These are phyloP conservation scores for Leishmania major DNA, from an alignment of 208 protist species.

Conservation along the genomic window DNA sequence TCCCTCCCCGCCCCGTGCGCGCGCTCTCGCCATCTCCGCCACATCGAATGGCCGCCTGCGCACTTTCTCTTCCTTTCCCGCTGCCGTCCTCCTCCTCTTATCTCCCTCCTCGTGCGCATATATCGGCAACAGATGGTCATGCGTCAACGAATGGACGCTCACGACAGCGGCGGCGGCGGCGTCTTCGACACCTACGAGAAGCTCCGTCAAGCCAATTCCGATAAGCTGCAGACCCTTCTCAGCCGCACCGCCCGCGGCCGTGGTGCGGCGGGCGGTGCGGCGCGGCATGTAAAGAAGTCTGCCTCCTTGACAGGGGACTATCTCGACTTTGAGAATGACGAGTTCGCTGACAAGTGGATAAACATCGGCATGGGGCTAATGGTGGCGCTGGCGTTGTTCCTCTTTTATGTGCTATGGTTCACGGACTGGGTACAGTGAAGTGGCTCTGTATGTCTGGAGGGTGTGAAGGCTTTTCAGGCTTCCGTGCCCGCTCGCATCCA, in stretches of 20 bases:
- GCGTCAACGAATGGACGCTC: conserved; percentile 16
- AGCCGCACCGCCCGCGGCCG: conserved; percentile 14
- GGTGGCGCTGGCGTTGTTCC: conserved; percentile 26
- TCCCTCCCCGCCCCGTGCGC: not conserved
- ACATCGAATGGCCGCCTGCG: not conserved
- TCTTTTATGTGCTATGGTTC: conserved; percentile 63
- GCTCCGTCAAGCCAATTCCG: conserved; percentile 25
- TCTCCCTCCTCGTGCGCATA: not conserved
- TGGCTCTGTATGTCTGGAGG: not conserved
- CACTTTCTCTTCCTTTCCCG: not conserved
- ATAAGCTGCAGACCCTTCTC: conserved; percentile 27
- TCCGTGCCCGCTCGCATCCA: not conserved
- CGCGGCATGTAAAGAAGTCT: conserved; percentile 18
- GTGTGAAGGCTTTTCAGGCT: not conserved
- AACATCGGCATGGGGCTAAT: conserved; percentile 30
- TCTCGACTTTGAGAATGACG: conserved; percentile 37
- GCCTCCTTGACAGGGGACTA: conserved; percentile 32
- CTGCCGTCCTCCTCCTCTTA: not conserved
- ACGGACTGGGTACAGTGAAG: conserved; percentile 40
- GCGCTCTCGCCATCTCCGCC: not conserved
- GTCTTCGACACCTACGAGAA: conserved; percentile 16
- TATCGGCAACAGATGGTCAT: not conserved
- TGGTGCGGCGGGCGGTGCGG: no score
- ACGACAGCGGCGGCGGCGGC: conserved; percentile 11
- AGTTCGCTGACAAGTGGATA: conserved; percentile 33